Percentiles rank a stretch among this genome's conserved stretches.
These are phyloP conservation scores for Hygrophila difformis DNA, from an alignment of 257 asterid species.

Conservation along the genomic window DNA sequence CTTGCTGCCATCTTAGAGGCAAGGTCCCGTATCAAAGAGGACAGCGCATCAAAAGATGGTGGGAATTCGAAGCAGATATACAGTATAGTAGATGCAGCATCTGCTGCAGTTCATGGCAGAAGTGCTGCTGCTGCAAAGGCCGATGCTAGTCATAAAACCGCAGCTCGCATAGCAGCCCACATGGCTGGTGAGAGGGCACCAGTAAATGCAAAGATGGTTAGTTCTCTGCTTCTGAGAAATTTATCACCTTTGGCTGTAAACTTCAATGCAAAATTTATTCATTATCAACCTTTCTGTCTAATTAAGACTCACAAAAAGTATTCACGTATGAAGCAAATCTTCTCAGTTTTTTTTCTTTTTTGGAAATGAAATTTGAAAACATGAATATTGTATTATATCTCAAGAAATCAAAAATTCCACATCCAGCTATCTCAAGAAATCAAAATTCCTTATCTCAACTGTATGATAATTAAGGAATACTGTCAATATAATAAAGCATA, in stretches of 20 bases:
- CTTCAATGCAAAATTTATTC: too few species aligned
- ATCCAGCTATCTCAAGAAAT: too few species aligned
- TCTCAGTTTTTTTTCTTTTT: too few species aligned
- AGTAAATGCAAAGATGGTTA: conserved; percentile 86
- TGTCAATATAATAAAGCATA: too few species aligned
- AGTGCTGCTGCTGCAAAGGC: conserved; percentile 93
- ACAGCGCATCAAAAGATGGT: conserved; percentile 37
- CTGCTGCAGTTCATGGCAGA: conserved; percentile 97
- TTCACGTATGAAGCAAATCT: neutral
- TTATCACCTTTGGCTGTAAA: too few species aligned
- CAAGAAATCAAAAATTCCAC: too few species aligned
- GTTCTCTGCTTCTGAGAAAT: conserved; percentile 20
- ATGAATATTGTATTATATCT: too few species aligned
- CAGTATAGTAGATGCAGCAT: conserved; percentile 97
- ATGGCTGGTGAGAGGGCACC: conserved; percentile 93
- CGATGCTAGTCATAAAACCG: conserved; percentile 75
- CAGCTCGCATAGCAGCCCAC: conserved; percentile 96
- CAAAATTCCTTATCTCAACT: too few species aligned
- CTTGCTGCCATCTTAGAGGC: conserved; percentile 79
- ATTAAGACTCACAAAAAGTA: too few species aligned
- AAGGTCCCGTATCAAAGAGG: conserved; percentile 87
- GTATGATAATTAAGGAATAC: too few species aligned
- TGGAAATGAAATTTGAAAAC: too few species aligned
- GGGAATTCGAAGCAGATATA: conserved; percentile 51
- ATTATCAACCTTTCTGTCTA: neutral